A percentile compares a stretch with the other conserved stretches of the same genome.
Conservation (phyloP, 495 filamentous ascomycete genomes). For the Paragyromitra xinjiangensis region DNA sequence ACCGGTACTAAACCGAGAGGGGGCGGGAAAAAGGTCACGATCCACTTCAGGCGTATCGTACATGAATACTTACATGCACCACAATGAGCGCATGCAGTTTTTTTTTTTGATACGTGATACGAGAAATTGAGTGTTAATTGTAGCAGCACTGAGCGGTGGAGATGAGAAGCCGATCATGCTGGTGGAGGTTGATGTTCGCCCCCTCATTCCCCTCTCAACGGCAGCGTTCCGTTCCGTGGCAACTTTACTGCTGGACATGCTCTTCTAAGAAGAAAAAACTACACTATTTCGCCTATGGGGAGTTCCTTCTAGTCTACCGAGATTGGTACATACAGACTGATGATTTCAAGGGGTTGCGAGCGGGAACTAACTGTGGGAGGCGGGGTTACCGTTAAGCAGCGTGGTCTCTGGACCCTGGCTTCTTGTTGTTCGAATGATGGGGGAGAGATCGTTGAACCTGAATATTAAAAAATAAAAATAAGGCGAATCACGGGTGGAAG, state of each 20-base stretch:
- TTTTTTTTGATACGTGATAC: conserved; percentile 38
- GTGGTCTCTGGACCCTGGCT: conserved; percentile 28
- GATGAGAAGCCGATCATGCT: conserved; percentile 34
- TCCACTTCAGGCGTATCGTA: conserved; percentile 32
- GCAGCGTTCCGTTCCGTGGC: conserved; percentile 44
- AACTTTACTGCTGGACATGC: conserved; percentile 42
- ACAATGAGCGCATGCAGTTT: conserved; percentile 32
- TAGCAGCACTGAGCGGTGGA: conserved; percentile 20
- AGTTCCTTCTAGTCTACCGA: conserved; percentile 32
- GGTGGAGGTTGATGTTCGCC: conserved; percentile 24
- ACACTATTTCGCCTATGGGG: conserved; percentile 9
- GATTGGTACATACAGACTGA: conserved; percentile 16
- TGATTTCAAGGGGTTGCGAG: conserved; percentile 2
- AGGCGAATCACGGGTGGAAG: conserved; percentile 15
- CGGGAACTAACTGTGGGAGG: conserved; percentile 36
- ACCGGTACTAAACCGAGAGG: conserved; percentile 19
- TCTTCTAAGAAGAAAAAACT: conserved; percentile 27
- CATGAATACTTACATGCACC: conserved; percentile 22
- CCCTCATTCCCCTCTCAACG: conserved; percentile 25
- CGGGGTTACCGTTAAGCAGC: conserved; percentile 21
- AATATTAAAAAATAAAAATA: conserved; percentile 18
- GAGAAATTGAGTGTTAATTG: conserved; percentile 9
- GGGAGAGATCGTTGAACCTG: conserved; percentile 18
- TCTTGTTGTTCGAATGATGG: conserved; percentile 7
- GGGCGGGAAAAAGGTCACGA: conserved; percentile 39